Base-by-base conservation (phyloP, 169 alveolate species). In the Babesia bovis region DNA sequence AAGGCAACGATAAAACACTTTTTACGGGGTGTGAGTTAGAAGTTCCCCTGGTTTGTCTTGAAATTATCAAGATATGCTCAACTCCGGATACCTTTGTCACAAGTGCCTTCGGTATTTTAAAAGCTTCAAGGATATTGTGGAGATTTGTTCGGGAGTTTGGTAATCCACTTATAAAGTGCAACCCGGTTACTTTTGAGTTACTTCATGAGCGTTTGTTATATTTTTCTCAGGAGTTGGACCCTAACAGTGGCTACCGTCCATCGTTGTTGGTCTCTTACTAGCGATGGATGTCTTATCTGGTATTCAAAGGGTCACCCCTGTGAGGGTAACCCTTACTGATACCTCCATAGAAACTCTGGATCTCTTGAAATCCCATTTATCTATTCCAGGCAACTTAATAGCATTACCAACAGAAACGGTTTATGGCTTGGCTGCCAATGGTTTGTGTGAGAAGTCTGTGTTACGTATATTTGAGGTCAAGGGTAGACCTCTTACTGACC, bases 401-500 rank as follows among this genome's bases (percentile, higher is more conserved):
- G 94, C 97, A 33, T 90, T 96, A 67, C 99, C 99, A 25, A 96
- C 99, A 0, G 99, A 96, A 72, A 96, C 99, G 4, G 99, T 96
- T 6, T 96, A 96, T 78, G 99, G 99, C 5, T 78, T 96, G 59
- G 99, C 98, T 33, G 98, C 98, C 5, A 96, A 96, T 90, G 98
- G 97, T 15, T 84, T 91, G 50, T 85, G 94, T 79, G 93, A 83
- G 15, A 85, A 82, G 30, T 96, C 98, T 3, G 85, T 96, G 35
- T 38, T 58, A 28, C 82, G 82, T 21, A 96, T 96, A 23, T 96
- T 95, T 81, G 65, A 74, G 60, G 90, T 96, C 58, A 96, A 96
- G 81, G 93, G 90, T 26, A 67, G 99, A 51, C 99, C 99, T 10
- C 78, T 92, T 49, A 94, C 94, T 47, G 98, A 96, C 85, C 99